Conservation (phyloP, 1,284 basidiomycete species). For the Ceratobasidium sp. region DNA sequence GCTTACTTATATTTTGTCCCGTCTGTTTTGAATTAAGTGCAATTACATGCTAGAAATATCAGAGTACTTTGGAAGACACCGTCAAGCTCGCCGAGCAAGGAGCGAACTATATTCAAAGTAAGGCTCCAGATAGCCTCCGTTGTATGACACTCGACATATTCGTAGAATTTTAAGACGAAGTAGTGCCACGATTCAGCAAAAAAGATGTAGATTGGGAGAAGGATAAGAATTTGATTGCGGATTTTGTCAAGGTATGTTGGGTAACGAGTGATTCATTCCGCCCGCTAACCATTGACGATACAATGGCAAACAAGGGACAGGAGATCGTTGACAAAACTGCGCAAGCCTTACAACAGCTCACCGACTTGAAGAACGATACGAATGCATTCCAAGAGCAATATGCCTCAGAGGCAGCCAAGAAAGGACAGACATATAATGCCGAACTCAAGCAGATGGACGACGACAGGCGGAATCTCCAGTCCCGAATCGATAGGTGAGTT, state of each 20-base stretch:
- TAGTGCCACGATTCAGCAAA: neutral
- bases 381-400: neutral
- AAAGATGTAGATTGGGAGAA: slow-evolving; percentile 7
- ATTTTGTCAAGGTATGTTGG: neutral
- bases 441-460: neutral
- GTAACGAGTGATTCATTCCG: neutral
- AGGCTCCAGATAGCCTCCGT: neutral
- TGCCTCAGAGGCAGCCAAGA: neutral
- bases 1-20: neutral
- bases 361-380: neutral
- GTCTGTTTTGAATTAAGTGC: too few species aligned
- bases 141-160: neutral
- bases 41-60: neutral
- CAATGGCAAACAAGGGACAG: neutral
- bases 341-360: neutral
- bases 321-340: neutral
- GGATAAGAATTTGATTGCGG: slow-evolving; percentile 1
- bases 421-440: neutral
- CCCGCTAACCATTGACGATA: neutral
- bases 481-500: neutral
- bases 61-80: neutral
- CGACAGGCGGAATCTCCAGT: too few species aligned
- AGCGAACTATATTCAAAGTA: neutral
- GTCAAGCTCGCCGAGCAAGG: neutral
- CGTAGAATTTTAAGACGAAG: neutral